Base-by-base conservation (phyloP, 768 basidiomycete species). In the Coprinopsis marcescibilis region DNA sequence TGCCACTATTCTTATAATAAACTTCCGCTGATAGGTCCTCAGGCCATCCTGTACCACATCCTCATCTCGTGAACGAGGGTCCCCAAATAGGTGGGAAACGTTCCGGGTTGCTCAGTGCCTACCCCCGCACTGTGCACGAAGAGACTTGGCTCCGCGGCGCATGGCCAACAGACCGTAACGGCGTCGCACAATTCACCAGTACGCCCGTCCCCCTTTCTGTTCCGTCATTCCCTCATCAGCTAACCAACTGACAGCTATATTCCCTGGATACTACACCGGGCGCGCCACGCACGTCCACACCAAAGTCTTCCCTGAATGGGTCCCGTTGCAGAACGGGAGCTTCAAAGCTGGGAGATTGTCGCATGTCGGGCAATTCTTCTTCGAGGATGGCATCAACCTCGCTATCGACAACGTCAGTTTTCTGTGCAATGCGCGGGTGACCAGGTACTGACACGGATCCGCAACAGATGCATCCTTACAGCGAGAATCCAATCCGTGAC, bases 361-460 rank as follows among this genome's bases (percentile, higher is more conserved):
- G 1, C 77, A 79, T 53, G 65, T 66, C 13, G 77, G 77, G 1
- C 77, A 79, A 51, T 77, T 74, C 57, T 79, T 77, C 67, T 79
- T 79, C 41, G 75, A 77, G 33, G 77, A 79, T 49, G 72, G 73
- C 2, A 60, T 76, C 36, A 77, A 76, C 49, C 50, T 68, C 30
- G 61, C 70, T 13, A 60, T 79, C 11, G 75, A 77, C 52, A 71
- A 75, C 57, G 71, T 71, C 24, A 19, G 64, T 51, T 11, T 20
- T 14, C 14, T 15, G 19, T 24, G 26, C 19, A 12, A 27, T 19
- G 7, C 27, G 32, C 35, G 24, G 7, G 25, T 34, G 13, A 23
- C 23, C 10, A 44, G 32, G 17, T 21, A n/a, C 14, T 8, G 12
- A 20, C 37, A 23, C 10, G 20, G 13, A 30, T 11, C 26, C 19